Conservation (phyloP, 176 grass and related monocot genomes). For the Rhynchospora tenuis region DNA sequence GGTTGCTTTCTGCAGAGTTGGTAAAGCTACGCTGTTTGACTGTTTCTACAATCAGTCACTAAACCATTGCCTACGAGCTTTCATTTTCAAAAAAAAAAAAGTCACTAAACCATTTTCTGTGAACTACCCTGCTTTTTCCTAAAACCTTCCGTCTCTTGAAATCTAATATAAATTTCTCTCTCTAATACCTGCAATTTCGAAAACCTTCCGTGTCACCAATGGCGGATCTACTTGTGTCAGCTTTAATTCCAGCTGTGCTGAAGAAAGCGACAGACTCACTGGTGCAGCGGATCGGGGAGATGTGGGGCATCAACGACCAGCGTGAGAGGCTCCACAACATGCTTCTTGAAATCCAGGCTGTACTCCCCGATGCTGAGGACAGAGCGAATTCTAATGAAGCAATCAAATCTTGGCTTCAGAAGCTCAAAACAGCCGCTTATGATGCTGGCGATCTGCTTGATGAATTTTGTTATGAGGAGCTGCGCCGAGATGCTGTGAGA, state of each 20-base stretch:
- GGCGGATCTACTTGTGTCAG: neutral
- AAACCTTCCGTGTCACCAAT: neutral
- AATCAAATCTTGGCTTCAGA: conserved; percentile 1
- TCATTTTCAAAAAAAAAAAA: too few species aligned
- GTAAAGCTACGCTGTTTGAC: too few species aligned
- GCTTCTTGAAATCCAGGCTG: neutral
- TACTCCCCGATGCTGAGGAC: conserved; percentile 11
- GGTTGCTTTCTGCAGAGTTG: too few species aligned
- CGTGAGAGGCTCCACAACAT: neutral
- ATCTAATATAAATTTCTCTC: too few species aligned
- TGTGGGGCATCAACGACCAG: conserved; percentile 3
- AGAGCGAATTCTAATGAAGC: neutral
- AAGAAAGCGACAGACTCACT: neutral
- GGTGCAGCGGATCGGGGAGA: neutral
- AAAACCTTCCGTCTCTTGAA: too few species aligned
- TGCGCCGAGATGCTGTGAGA: conserved; percentile 15
- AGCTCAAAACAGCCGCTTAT: conserved; percentile 10
- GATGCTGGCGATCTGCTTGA: conserved; percentile 35
- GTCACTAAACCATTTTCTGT: too few species aligned
- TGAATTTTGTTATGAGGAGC: conserved; percentile 15
- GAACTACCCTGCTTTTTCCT: too few species aligned
- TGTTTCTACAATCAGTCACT: too few species aligned
- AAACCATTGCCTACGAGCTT: too few species aligned
- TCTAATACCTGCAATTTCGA: too few species aligned
- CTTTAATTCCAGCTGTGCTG: neutral